Evolutionary conservation across 2,329 filamentous ascomycete genomes (phyloP), one percentile per base, ranked within the genome.

Genomic region (Aphanocladium album): DNA sequence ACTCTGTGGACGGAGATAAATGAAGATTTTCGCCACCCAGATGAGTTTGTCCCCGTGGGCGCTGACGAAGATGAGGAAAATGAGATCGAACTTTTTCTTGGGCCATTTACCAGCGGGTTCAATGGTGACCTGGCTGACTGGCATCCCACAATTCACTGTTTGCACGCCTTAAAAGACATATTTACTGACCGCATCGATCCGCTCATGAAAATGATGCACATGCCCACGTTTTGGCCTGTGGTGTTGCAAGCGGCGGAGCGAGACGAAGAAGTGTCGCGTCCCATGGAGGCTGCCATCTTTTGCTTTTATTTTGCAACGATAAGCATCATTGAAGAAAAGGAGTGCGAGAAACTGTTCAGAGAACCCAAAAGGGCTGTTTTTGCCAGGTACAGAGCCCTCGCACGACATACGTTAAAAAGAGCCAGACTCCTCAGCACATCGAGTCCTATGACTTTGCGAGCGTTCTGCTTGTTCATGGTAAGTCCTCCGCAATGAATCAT

Each of bases 1-100:
- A 85, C 83, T 14, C 88, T 89, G 67, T 89, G 86, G 86, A 83
- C 86, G 17, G 87, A 81, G 61, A 77, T 90, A 49, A 86, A 83
- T 60, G 87, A 89, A 57, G 87, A 89, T 76, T 61, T 56, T 21
- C 52, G 27, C 1, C 59, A 61, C 21, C 59, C 59, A 5, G 59
- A 61, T 21, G 51, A 61, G 8, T 56, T 19, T 25, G 51, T 33
- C 1, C 14, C 58, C 9, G 30, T 14, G 25, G 35, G 46, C 9
- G 37, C 19, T 9, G 50, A 53, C 5, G 58, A 55, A 12, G 43
- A 53, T 21, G 41, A 56, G 16, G 59, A 50, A 12, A 16, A 25
- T 6, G 52, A 61, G 33, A 27, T 11, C 37, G 46, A 61, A n/a
- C 35, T 57, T 1, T 61, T 61, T 7, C 46, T 61, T 3, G 58